Evolutionary conservation across 108 stramenopile genomes (phyloP), one percentile per base, ranked within the genome.

Genomic region (Chaetoceros tenuissimus): DNA sequence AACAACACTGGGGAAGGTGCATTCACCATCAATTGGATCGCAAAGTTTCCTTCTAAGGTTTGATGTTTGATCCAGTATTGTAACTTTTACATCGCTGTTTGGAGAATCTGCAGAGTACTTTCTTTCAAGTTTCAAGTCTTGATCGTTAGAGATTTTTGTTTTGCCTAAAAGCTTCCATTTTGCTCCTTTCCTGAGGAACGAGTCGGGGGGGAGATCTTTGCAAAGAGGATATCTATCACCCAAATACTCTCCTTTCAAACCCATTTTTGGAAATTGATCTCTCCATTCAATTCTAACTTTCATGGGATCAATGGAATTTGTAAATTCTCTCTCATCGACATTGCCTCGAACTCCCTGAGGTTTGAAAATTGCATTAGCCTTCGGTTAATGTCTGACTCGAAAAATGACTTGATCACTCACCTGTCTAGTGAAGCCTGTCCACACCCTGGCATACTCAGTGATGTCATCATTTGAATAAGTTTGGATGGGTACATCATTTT

Each of bases 381-480:
- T n/a, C n/a, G n/a, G n/a, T n/a, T n/a, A n/a, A n/a, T n/a, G n/a
- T n/a, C n/a, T n/a, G n/a, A n/a, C n/a, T n/a, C n/a, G n/a, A n/a
- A n/a, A n/a, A n/a, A n/a, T n/a, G n/a, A n/a, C n/a, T n/a, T n/a
- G n/a, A n/a, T n/a, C n/a, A n/a, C n/a, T 28, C 43, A 2, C 1
- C 22, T 24, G 57, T 23, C 31, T 2, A 5, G 24, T 46, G 34
- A 73, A 72, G 0, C 69, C 72, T 1, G 77, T 78, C 68, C 79
- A 79, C 3, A 64, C 71, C 10, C 75, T 60, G 3, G 85, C 80
- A 61, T 71, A 73, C 48, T 65, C 67, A 50, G 68, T 57, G 46
- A 91, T 83, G 64, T 87, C 84, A n/a, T 81, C 74, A 55, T 85
- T 83, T 1, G 76, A 72, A 67, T 91, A 91, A 1, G 72, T 74